Percentiles rank a stretch among this genome's conserved stretches.
Evolutionary conservation across 768 basidiomycete species (phyloP).

Genomic region (Lactarius hatsudake): DNA sequence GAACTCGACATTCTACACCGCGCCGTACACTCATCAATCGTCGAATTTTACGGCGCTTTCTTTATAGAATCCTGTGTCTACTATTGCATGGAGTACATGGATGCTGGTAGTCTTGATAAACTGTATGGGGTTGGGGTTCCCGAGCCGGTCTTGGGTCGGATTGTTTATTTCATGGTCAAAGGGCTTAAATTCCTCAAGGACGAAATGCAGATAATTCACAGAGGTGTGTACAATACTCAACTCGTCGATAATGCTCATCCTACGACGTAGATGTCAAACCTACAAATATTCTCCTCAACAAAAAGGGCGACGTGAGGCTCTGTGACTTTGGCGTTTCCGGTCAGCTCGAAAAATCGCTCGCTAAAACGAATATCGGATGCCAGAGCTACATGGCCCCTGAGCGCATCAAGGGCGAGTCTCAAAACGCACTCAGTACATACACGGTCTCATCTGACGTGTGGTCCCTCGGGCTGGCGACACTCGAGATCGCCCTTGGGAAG

Average conservation of each 20-base stretch:
- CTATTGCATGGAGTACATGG: conserved; percentile 99
- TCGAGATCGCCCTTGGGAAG: conserved; percentile 85
- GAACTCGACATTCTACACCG: conserved; percentile 98
- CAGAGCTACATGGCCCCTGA: conserved; percentile 99
- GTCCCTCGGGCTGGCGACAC: conserved; percentile 92
- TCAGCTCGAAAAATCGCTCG: conserved; percentile 92
- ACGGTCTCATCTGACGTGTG: conserved; percentile 97
- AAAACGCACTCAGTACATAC: conserved; percentile 82
- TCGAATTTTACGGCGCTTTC: conserved; percentile 99
- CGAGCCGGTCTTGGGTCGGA: conserved; percentile 80
- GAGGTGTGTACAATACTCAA: conserved; percentile 42
- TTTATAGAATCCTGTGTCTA: conserved; percentile 99
- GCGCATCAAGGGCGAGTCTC: conserved; percentile 92
- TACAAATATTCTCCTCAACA: conserved; percentile 89
- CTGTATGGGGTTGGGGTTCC: conserved; percentile 51
- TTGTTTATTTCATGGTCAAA: conserved; percentile 77
- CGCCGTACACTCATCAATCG: conserved; percentile 85
- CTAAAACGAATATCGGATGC: conserved; percentile 98
- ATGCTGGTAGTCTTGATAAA: conserved; percentile 93
- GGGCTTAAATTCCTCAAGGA: conserved; percentile 97
- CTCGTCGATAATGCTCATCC: background rate
- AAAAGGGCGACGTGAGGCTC: conserved; percentile 85
- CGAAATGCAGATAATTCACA: conserved; percentile 81
- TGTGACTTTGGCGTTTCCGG: conserved; percentile 99
- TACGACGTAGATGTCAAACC: conserved; percentile 77